Conservation (phyloP, 139 green algal genomes). For the Parachlorella kessleri region DNA sequence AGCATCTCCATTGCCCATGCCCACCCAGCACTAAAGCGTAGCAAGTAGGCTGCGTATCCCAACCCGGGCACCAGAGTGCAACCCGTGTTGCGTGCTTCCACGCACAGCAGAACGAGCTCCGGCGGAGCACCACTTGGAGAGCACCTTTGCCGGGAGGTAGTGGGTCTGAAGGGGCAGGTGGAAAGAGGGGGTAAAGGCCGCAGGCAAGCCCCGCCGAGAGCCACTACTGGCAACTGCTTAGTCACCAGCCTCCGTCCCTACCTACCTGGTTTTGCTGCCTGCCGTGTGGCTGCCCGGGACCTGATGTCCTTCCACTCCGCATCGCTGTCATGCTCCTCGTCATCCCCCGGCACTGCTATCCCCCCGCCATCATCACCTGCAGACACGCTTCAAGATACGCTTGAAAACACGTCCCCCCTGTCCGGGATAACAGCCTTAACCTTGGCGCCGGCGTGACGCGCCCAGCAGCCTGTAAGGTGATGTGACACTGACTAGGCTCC, state of each 20-base stretch:
- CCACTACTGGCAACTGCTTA: too few relatives aligned
- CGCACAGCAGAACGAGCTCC: not conserved
- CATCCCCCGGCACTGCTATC: not conserved
- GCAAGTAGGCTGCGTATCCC: not conserved
- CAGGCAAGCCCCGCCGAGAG: not conserved
- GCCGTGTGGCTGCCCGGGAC: constrained; percentile 13
- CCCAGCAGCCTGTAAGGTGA: too few relatives aligned
- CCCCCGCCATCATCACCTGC: not conserved
- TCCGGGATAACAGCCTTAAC: too few relatives aligned
- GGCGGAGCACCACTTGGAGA: too few relatives aligned
- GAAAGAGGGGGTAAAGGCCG: not conserved
- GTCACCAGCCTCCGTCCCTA: too few relatives aligned
- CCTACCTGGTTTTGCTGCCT: not conserved
- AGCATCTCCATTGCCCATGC: not conserved
- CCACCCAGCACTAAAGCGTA: not conserved
- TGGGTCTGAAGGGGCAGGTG: not conserved
- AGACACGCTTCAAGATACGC: too few relatives aligned
- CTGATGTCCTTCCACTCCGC: constrained; percentile 46
- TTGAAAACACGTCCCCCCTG: not conserved
- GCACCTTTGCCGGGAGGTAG: not conserved
- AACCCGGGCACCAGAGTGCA: too few relatives aligned
- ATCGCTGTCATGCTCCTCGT: constrained; percentile 36
- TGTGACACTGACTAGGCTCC: too few relatives aligned
- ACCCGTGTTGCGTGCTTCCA: not conserved
- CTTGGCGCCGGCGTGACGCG: too few relatives aligned